Conservation (phyloP, 2,329 filamentous ascomycete species). For the Ilyonectria sp. region DNA sequence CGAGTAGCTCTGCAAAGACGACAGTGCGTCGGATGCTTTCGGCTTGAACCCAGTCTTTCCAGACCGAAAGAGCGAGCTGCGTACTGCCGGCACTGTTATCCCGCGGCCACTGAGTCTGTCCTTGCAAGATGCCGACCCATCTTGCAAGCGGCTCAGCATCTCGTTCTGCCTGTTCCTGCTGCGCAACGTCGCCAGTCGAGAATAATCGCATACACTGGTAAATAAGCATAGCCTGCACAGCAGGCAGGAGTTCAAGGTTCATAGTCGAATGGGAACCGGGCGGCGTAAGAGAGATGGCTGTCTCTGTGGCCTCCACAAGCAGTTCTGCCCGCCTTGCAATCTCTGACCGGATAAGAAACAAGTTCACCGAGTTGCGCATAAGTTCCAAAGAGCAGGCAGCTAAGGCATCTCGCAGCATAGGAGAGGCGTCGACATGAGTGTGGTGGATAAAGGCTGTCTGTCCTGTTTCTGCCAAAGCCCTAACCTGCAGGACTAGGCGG, state of each 20-base stretch:
- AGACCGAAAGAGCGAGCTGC: not conserved
- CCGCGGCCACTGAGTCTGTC: not conserved
- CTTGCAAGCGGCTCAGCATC: constrained; percentile 3
- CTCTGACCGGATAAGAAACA: constrained; percentile 5
- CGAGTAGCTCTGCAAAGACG: constrained; percentile 17
- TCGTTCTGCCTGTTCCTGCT: constrained; percentile 37
- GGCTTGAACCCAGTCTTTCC: constrained; percentile 20
- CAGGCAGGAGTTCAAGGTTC: constrained; percentile 22
- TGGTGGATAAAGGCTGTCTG: constrained; percentile 27
- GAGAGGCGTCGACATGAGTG: constrained; percentile 20
- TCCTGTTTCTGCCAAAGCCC: constrained; percentile 14
- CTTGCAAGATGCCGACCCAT: constrained; percentile 9
- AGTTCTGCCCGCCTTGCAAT: constrained; percentile 15
- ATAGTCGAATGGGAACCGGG: not conserved
- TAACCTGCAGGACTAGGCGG: constrained; percentile 14
- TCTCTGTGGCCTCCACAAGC: constrained; percentile 19
- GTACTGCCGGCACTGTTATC: not conserved
- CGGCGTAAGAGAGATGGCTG: constrained; percentile 5
- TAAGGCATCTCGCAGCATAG: constrained; percentile 17
- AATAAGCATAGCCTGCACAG: constrained; percentile 31
- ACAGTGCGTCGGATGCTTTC: constrained; percentile 25
- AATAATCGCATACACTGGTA: constrained; percentile 33
- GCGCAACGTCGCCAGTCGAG: constrained; percentile 33
- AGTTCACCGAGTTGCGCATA: constrained; percentile 15
- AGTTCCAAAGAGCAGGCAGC: constrained; percentile 17